Percentiles rank a stretch among this genome's conserved stretches.
Evolutionary conservation across 805 yeast genomes (phyloP).

Genomic region (Metschnikowia anglica): DNA sequence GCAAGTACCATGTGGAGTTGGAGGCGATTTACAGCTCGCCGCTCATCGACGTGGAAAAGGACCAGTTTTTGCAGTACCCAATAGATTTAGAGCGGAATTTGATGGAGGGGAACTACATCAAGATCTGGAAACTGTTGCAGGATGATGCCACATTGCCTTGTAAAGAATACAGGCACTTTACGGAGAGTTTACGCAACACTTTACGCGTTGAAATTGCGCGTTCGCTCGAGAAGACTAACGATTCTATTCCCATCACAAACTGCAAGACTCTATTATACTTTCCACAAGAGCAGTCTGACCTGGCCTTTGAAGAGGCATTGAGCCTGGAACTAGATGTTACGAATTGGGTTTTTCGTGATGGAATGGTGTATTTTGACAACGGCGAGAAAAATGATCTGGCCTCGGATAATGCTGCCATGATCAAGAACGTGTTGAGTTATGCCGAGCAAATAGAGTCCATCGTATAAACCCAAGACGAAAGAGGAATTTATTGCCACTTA

Average conservation of each 20-base stretch:
- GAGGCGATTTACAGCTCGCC: conserved; percentile 61
- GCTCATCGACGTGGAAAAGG: conserved; percentile 61
- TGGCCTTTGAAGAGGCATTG: conserved; percentile 31
- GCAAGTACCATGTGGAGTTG: conserved; percentile 86
- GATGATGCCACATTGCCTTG: conserved; percentile 56
- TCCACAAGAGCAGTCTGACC: conserved; percentile 42
- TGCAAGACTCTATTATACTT: conserved; percentile 79
- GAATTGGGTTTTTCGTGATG: conserved; percentile 58
- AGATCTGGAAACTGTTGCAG: conserved; percentile 76
- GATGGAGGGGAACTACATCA: conserved; percentile 95
- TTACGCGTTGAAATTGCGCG: conserved; percentile 83
- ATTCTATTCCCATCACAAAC: conserved; percentile 72
- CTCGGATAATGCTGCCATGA: conserved; percentile 42
- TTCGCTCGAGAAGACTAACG: conserved; percentile 78
- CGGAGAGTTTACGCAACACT: conserved; percentile 70
- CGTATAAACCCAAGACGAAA: conserved; percentile 40
- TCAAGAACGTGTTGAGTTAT: conserved; percentile 74
- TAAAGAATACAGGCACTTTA: conserved; percentile 76
- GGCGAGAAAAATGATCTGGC: conserved; percentile 49
- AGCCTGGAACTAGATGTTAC: conserved; percentile 38
- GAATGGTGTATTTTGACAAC: conserved; percentile 52
- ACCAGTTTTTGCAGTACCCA: conserved; percentile 73
- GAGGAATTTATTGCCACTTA: not conserved
- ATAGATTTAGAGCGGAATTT: conserved; percentile 87
- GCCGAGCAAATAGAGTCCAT: conserved; percentile 93